Base-by-base conservation (phyloP, 768 basidiomycete species). In the Lactarius pseudohatsudake region DNA sequence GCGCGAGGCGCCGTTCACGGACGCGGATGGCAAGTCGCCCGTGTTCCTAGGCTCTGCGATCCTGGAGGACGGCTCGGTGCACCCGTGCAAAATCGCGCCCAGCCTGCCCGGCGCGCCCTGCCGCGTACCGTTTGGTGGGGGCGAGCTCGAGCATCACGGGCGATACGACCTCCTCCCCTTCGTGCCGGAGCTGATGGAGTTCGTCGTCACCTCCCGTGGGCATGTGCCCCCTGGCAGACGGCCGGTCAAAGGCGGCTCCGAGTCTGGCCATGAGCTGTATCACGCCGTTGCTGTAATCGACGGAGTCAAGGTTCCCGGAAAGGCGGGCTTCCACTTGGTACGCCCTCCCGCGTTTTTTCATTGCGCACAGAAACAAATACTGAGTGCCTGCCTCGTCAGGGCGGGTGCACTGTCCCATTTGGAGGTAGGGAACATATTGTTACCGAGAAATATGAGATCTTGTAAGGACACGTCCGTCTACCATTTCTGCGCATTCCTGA, bases 1-100 rank as follows among this genome's bases (percentile, higher is more conserved):
- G 41, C 86, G 84, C 22, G 76, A 67, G 1, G 82, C 90, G 0
- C 81, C 85, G 1, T 85, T 82, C 71, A 71, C 75, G 43, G 90
- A 94, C 72, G 74, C 78, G 1, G 85, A 89, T 71, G 84, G 85
- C 1, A 66, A 70, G 30, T 81, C 82, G 1, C 87, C 87, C 5
- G 73, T 92, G 66, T 94, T 81, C 77, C 70, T 94, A 36, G 92
- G 91, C 16, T 90, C 89, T 5, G 92, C 90, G 13, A 77, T 92
- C 55, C 79, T 92, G 73, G 79, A 63, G 10, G 70, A 79, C 10
- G 47, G 47, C 67, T 85, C 86, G 0, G 89, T 92, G 3, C 91
- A 94, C 67, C 92, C 92, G 3, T 93, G 92, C 83, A 94, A 94
- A 79, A 84, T 93, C 71, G 85, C 79, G 1, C 85, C 87, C 11